Evolutionary conservation across 2,329 filamentous ascomycete genomes (phyloP).

Genomic region (Microsporum canis): DNA sequence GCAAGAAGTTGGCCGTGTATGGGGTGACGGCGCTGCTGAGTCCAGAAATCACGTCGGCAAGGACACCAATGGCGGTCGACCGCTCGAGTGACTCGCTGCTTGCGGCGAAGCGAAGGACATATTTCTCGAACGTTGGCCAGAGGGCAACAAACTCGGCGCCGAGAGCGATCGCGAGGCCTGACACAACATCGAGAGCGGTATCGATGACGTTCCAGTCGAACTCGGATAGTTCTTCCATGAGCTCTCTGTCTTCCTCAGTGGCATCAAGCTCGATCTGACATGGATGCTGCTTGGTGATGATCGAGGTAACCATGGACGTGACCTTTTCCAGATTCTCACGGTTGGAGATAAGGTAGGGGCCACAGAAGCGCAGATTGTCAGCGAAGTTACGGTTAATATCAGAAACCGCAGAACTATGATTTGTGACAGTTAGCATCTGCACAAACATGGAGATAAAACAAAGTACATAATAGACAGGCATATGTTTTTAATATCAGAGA

Average conservation of each 20-base stretch:
- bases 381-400: constrained; percentile 92
- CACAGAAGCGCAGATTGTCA: constrained; percentile 79
- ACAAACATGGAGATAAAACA: constrained; percentile 5
- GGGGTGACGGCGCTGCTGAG: constrained; percentile 73
- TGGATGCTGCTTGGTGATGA: constrained; percentile 82
- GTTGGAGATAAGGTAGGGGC: constrained; percentile 69
- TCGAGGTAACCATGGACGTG: constrained; percentile 60
- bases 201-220: constrained; percentile 97
- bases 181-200: constrained; percentile 82
- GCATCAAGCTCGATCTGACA: constrained; percentile 85
- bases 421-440: constrained; percentile 32
- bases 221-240: constrained; percentile 71
- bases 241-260: constrained; percentile 63
- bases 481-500: constrained; percentile 7
- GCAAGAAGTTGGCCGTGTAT: constrained; percentile 65
- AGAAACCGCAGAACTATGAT: constrained; percentile 65
- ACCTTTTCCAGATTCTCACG: constrained; percentile 63
- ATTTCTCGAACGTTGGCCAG: constrained; percentile 94
- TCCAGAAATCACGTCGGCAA: constrained; percentile 79
- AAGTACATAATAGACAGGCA: constrained; percentile 13
- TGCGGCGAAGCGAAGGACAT: constrained; percentile 74
- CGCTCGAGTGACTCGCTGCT: constrained; percentile 80
- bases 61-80: constrained; percentile 77
- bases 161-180: constrained; percentile 70
- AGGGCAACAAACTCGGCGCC: constrained; percentile 72